Evolutionary conservation across 352 stramenopile species (phyloP), one percentile per base, ranked within the genome.

Genomic region (Phytopythium aichiense): DNA sequence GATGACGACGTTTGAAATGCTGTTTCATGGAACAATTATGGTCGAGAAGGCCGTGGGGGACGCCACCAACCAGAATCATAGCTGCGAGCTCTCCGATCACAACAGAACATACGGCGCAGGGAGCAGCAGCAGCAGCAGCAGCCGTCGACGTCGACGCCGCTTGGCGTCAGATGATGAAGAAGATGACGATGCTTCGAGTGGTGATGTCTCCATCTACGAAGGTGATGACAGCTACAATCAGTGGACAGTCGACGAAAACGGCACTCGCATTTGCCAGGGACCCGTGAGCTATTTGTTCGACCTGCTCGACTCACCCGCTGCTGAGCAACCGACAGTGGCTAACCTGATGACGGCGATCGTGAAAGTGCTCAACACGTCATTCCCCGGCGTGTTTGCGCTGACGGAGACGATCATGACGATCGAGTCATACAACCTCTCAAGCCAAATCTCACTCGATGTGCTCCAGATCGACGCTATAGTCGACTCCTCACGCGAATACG

Each of bases 21-120:
- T 79, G 31, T 51, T 86, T 2, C 74, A 79, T 22, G 76, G 67
- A 12, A 76, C 69, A 22, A 58, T 74, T 25, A 69, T 77, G 61
- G 25, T 81, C 25, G 76, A 86, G 33, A 61, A 68, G 16, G 65
- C 70, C 2, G 69, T 78, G 6, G 68, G 62, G 9, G 75, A 85
- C 37, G 63, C 68, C 0, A 61, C 58, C 25, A 64, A 63, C 22
- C 50, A 67, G 16, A 68, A 70, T 18, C 72, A 85, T 56, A 64
- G 64, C 28, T 85, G 76, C 56, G 68, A 63, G 18, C 51, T 71
- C 23, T 79, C 71, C 8, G 76, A 85, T 43, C 37, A 60, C 23
- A 68, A 35, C 28, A 31, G 28, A 31, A 5, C 28, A 31, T 31
- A 31, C 28, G 28, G 28, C 28, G 28, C 28, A 31, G 28, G 4